phyloP scores from a whole-genome alignment of 306 rosid genomes.

The Acacia melanoxylon region DNA sequence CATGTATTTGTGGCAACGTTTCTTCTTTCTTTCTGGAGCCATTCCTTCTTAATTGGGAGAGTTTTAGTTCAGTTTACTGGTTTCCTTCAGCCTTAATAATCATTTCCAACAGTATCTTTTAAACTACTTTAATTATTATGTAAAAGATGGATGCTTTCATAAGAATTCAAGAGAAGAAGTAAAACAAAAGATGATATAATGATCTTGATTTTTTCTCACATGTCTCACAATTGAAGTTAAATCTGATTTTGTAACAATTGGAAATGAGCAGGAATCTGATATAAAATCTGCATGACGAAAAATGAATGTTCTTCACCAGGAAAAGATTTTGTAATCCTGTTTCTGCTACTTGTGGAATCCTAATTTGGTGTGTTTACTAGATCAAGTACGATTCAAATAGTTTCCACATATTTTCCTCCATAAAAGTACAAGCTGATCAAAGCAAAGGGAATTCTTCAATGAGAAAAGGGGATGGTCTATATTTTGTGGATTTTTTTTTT shows the following conservation, averaged over 20 bases:
- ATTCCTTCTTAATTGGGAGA: background rate
- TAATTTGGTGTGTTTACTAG: constrained; percentile 1
- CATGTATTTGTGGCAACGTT: background rate
- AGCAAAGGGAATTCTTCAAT: background rate
- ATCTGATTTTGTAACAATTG: background rate
- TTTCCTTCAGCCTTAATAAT: constrained; percentile 6
- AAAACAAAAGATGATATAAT: background rate
- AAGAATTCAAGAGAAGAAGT: background rate
- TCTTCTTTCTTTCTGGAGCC: constrained; percentile 12
- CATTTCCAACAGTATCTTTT: background rate
- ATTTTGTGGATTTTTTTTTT: background rate
- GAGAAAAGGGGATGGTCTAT: background rate
- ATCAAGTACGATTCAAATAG: background rate
- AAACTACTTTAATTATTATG: background rate
- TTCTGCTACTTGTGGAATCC: constrained; percentile 1
- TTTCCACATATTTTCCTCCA: background rate
- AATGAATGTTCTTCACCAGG: background rate
- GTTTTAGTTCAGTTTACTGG: background rate
- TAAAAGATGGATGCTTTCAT: background rate
- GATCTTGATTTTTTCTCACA: background rate
- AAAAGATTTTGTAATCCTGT: constrained; percentile 3
- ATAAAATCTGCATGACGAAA: background rate
- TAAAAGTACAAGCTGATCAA: constrained; percentile 1
- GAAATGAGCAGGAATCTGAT: no score
- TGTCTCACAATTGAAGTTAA: background rate